These are phyloP conservation scores for Heliosperma pusillum DNA, from an alignment of 148 eudicot genomes.

Conservation along the genomic window DNA sequence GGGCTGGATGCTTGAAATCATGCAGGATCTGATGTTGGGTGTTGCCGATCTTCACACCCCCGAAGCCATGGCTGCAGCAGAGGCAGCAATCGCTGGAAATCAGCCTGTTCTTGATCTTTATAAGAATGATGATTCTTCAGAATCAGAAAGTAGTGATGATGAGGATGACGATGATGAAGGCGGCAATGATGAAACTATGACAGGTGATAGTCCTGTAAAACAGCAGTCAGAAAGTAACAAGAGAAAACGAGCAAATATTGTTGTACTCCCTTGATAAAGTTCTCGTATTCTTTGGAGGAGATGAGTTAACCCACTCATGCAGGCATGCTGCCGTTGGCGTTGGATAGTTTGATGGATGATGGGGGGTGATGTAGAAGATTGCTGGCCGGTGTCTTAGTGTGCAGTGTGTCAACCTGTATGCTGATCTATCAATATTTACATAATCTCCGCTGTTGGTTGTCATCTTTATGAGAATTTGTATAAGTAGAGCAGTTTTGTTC, in stretches of 20 bases:
- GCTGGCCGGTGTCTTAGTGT: not conserved
- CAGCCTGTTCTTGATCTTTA: slow-evolving; percentile 40
- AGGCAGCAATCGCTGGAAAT: slow-evolving; percentile 64
- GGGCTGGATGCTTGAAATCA: not conserved
- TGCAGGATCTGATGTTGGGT: slow-evolving; percentile 89
- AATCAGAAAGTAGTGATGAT: slow-evolving; percentile 43
- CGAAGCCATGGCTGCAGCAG: slow-evolving; percentile 84
- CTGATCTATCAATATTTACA: not conserved
- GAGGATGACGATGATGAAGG: slow-evolving; percentile 32
- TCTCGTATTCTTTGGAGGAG: not conserved
- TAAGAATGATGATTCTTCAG: slow-evolving; percentile 34
- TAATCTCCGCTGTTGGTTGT: not conserved
- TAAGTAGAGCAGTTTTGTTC: not conserved
- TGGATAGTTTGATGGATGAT: not conserved
- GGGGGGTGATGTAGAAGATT: not conserved
- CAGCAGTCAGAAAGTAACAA: slow-evolving; percentile 22
- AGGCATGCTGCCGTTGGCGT: not conserved
- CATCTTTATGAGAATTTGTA: not conserved
- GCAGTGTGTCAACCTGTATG: not conserved
- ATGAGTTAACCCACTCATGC: not conserved
- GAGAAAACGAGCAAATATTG: slow-evolving; percentile 58
- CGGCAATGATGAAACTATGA: slow-evolving; percentile 29
- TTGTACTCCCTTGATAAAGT: slow-evolving; percentile 50
- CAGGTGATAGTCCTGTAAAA: slow-evolving; percentile 27
- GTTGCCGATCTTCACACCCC: slow-evolving; percentile 90